Evolutionary conservation across 495 filamentous ascomycete species (phyloP).

Genomic region (Bacidia rubella): DNA sequence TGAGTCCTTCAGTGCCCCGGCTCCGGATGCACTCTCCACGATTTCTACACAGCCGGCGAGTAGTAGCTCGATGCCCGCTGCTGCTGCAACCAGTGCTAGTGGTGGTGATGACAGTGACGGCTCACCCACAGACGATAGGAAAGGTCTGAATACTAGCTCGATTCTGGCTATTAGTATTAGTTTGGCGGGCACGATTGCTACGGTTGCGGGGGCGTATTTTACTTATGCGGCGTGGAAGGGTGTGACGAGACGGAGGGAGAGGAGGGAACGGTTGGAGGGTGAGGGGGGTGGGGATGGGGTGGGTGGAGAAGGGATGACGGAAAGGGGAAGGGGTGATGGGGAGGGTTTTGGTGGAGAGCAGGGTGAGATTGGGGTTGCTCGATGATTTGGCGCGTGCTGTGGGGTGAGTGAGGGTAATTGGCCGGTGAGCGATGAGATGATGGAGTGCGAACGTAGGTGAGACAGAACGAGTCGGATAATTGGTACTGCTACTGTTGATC

Average conservation of each 20-base stretch:
- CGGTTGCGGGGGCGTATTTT: constrained; percentile 4
- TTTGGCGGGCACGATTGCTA: constrained; percentile 1
- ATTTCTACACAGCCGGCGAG: constrained; percentile 6
- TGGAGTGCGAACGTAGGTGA: no score
- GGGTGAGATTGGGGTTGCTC: no score
- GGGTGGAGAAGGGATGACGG: not conserved
- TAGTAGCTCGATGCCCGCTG: not conserved
- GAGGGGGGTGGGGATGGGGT: not conserved
- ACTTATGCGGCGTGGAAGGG: not conserved
- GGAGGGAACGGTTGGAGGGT: no score
- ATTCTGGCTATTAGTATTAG: not conserved
- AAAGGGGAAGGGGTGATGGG: not conserved
- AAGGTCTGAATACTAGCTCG: not conserved
- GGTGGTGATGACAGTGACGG: not conserved
- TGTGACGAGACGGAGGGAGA: not conserved
- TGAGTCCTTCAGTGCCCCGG: constrained; percentile 9
- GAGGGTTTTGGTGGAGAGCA: no score
- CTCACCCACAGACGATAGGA: not conserved
- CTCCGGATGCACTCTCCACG: constrained; percentile 7
- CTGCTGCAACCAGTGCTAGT: not conserved
- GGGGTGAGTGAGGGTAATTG: no score
- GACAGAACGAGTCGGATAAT: no score
- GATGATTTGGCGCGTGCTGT: no score
- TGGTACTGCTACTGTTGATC: no score
- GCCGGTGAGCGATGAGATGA: no score